Conservation (phyloP, 1,284 basidiomycete species). For the Cerrena zonata region DNA sequence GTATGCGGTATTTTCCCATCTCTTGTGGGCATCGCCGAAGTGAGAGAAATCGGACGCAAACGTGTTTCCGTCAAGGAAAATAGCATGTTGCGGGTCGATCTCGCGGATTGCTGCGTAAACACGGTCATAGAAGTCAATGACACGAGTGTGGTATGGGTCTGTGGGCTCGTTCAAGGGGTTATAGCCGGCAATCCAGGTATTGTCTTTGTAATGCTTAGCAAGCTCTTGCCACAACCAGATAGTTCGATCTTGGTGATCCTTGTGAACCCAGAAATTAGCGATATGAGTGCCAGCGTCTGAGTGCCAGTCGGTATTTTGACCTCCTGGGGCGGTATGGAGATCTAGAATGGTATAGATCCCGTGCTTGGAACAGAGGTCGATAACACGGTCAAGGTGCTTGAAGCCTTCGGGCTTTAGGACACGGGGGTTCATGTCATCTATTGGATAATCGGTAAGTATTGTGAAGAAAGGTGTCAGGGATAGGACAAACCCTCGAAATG, state of each 20-base stretch:
- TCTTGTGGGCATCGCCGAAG: slow-evolving; percentile 48
- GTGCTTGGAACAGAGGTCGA: slow-evolving; percentile 53
- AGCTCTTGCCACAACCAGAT: slow-evolving; percentile 68
- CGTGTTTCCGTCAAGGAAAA: slow-evolving; percentile 72
- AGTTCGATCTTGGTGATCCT: slow-evolving; percentile 69
- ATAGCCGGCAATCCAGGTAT: slow-evolving; percentile 63
- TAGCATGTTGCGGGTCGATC: slow-evolving; percentile 59
- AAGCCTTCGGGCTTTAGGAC: slow-evolving; percentile 58
- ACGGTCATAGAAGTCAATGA: slow-evolving; percentile 60
- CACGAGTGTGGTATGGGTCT: slow-evolving; percentile 43
- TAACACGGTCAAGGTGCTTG: slow-evolving; percentile 59
- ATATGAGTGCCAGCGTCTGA: slow-evolving; percentile 49
- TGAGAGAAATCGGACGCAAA: slow-evolving; percentile 70
- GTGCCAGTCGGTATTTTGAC: slow-evolving; percentile 59
- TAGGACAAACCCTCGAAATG: slow-evolving; percentile 48
- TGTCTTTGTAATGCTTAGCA: slow-evolving; percentile 56
- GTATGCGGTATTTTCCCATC: slow-evolving; percentile 59
- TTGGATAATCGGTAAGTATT: not conserved
- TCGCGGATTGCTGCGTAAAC: slow-evolving; percentile 57
- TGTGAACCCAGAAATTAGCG: slow-evolving; percentile 66
- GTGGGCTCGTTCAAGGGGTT: slow-evolving; percentile 77
- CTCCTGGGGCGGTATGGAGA: slow-evolving; percentile 59
- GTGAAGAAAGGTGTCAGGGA: not conserved
- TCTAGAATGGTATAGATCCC: slow-evolving; percentile 61
- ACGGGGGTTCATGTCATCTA: slow-evolving; percentile 62